These are phyloP conservation scores for Monilinia polystroma DNA, from an alignment of 2,329 filamentous ascomycete species.

Conservation along the genomic window DNA sequence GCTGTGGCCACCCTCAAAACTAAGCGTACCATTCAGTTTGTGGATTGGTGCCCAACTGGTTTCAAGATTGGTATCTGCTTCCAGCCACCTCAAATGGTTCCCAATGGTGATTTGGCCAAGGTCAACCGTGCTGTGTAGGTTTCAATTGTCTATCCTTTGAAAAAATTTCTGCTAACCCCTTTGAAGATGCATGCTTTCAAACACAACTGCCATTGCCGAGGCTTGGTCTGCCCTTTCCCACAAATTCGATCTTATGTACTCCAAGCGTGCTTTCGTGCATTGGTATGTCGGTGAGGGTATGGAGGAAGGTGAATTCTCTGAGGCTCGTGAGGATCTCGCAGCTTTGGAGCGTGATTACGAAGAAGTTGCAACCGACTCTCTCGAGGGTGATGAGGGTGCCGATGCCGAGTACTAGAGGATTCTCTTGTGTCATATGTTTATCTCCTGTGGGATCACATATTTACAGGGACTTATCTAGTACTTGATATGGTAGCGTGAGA, in stretches of 20 bases:
- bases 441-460: constrained; percentile 38
- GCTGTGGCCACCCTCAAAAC: constrained; percentile 63
- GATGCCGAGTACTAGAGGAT: constrained; percentile 59
- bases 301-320: constrained; percentile 67
- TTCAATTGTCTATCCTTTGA: constrained; percentile 29
- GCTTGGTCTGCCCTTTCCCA: constrained; percentile 64
- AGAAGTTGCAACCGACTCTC: constrained; percentile 57
- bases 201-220: constrained; percentile 66
- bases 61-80: constrained; percentile 99
- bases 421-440: constrained; percentile 31
- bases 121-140: constrained; percentile 97
- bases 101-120: constrained; percentile 79
- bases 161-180: neutral
- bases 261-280: constrained; percentile 68
- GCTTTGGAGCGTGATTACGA: constrained; percentile 65
- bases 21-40: constrained; percentile 72
- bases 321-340: constrained; percentile 64
- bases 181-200: constrained; percentile 54
- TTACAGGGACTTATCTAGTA: constrained; percentile 36
- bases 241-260: constrained; percentile 71
- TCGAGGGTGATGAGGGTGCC: constrained; percentile 51
- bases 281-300: constrained; percentile 71
- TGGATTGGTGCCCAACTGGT: constrained; percentile 99
- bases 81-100: constrained; percentile 80
- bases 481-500: constrained; percentile 36